Percentiles rank a stretch among this genome's conserved stretches.
Conservation (phyloP, 192 early-diverging fungal genomes). For the Rhizophagus clarus region DNA sequence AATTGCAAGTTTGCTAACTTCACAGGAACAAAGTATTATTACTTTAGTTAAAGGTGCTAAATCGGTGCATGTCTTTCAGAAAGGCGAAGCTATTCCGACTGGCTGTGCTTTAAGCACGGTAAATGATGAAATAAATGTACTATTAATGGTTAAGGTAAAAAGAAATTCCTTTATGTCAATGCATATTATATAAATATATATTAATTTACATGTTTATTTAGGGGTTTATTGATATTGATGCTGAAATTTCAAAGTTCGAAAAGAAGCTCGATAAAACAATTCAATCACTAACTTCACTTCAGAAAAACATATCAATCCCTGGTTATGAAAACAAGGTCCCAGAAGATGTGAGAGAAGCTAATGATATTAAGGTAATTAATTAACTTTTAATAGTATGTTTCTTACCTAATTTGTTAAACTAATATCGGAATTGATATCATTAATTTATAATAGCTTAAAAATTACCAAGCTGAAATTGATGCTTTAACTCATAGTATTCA, state of each 20-base stretch:
- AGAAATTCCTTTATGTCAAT: not conserved
- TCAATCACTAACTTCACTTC: constrained; percentile 59
- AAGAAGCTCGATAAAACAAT: constrained; percentile 70
- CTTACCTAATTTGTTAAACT: not conserved
- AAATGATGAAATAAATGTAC: constrained; percentile 70
- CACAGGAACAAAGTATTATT: constrained; percentile 65
- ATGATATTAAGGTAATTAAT: constrained; percentile 50
- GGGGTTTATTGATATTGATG: constrained; percentile 73
- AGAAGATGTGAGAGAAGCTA: constrained; percentile 69
- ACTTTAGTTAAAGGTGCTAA: constrained; percentile 77
- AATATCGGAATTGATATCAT: not conserved
- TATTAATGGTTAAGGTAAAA: constrained; percentile 73
- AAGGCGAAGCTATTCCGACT: constrained; percentile 61
- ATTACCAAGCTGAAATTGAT: constrained; percentile 76
- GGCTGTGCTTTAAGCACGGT: constrained; percentile 78
- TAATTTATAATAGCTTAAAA: constrained; percentile 59
- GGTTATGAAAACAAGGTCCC: constrained; percentile 76
- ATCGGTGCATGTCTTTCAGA: constrained; percentile 61
- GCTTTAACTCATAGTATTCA: constrained; percentile 65
- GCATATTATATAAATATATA: not conserved
- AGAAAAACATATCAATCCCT: constrained; percentile 63
- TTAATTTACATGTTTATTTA: not conserved
- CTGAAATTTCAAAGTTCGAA: constrained; percentile 80
- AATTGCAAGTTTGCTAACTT: constrained; percentile 49
- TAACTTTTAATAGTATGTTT: not conserved